Evolutionary conservation across 1,284 basidiomycete species (phyloP), one percentile per base, ranked within the genome.

Genomic region (Heterobasidion irregulare): DNA sequence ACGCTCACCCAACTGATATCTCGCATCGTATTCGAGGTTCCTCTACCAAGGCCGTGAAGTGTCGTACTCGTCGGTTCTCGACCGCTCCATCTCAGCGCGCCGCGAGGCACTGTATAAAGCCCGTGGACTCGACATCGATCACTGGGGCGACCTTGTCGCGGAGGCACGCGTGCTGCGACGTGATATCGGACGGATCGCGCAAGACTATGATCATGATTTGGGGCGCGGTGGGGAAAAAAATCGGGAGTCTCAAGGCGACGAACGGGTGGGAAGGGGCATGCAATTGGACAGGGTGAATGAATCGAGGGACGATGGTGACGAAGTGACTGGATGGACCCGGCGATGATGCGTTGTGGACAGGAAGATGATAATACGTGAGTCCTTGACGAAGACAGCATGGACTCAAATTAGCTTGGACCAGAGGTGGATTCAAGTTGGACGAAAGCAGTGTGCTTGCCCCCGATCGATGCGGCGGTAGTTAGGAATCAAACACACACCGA

Each of bases 11-110:
- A 16, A 50, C 47, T 47, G 33, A 5, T 13, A 60, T 35, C 38
- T 41, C 10, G n/a, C 38, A 10, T 10, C n/a, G 38, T n/a, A 41
- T n/a, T 41, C 59, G 77, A 47, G 76, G 78, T 82, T 82, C 64
- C 68, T 82, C 2, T 83, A 83, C 65, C 82, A 82, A 67, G 83
- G 83, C 19, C 76, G 82, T 15, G 83, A 87, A 69, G 83, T 87
- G 0, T 84, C 82, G 0, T 86, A 86, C 62, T 77, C 82, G 3
- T 83, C 83, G 35, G 72, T 86, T 1, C 72, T 87, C 16, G 72
- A 68, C 61, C 66, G 73, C 10, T 84, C 80, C 3, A 75, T 86
- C 35, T 80, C 80, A 2, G 69, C 80, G 7, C 73, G 83, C 1
- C 78, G 82, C 43, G 72, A 80, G 52, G 71, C 74, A 10, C 66